These are phyloP conservation scores for Candida dendrica DNA, from an alignment of 805 yeast species.

Conservation along the genomic window DNA sequence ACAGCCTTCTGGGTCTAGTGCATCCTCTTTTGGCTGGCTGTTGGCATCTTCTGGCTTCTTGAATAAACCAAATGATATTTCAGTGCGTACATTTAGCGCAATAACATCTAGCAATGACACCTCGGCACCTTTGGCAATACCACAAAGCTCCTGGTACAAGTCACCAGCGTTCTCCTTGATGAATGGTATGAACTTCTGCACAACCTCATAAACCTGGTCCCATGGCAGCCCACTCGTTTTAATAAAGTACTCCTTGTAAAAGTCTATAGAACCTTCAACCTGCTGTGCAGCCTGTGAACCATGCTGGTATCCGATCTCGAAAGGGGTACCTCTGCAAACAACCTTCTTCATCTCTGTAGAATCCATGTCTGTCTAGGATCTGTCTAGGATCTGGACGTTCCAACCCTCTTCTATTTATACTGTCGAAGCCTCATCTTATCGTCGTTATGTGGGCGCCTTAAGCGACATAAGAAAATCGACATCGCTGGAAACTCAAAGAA, in stretches of 20 bases:
- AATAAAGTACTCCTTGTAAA: conserved; percentile 22
- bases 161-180: conserved; percentile 23
- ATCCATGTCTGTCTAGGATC: too few species aligned
- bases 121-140: conserved; percentile 31
- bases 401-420: too few species aligned
- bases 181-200: conserved; percentile 21
- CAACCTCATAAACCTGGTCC: conserved; percentile 22
- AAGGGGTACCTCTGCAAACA: conserved; percentile 13
- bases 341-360: neutral
- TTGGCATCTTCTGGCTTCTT: conserved; percentile 6
- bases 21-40: neutral
- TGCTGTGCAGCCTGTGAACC: conserved; percentile 25
- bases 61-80: conserved; percentile 23
- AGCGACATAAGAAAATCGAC: too few species aligned
- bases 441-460: too few species aligned
- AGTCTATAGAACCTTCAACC: conserved; percentile 21
- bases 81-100: conserved; percentile 31
- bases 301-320: conserved; percentile 27
- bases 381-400: too few species aligned
- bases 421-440: too few species aligned
- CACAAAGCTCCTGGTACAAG: conserved; percentile 27
- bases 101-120: conserved; percentile 26
- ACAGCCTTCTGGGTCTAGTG: conserved; percentile 30
- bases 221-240: conserved; percentile 21
- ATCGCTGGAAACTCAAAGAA: too few species aligned